Evolutionary conservation across 2,329 filamentous ascomycete species (phyloP).

Genomic region (Juglanconis oblonga): DNA sequence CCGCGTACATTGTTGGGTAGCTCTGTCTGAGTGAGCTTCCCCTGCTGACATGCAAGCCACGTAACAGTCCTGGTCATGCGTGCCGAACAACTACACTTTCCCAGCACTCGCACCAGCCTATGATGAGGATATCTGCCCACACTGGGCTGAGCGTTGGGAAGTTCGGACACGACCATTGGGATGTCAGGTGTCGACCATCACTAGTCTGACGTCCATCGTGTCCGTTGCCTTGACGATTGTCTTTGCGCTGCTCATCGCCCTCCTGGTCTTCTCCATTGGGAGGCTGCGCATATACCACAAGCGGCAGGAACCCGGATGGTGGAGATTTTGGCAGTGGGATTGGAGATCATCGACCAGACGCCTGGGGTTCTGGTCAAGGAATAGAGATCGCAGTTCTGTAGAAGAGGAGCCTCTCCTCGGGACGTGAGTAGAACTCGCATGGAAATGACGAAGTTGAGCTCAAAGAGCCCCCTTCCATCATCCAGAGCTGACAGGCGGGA

Average conservation of each 20-base stretch:
- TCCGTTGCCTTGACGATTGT: constrained; percentile 31
- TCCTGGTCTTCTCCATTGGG: constrained; percentile 17
- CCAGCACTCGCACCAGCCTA: constrained; percentile 49
- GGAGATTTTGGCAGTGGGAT: constrained; percentile 20
- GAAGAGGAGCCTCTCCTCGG: constrained; percentile 24
- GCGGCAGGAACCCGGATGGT: constrained; percentile 20
- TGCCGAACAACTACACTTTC: constrained; percentile 46
- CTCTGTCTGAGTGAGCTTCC: not conserved
- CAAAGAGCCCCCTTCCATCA: constrained; percentile 35
- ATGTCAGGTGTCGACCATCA: constrained; percentile 41
- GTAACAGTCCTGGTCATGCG: constrained; percentile 49
- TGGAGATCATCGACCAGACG: not conserved
- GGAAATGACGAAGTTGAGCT: not conserved
- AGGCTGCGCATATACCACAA: constrained; percentile 14
- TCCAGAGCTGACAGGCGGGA: constrained; percentile 84
- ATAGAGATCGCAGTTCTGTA: not conserved
- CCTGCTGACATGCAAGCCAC: constrained; percentile 6
- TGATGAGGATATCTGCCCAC: constrained; percentile 49
- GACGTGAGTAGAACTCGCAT: constrained; percentile 8
- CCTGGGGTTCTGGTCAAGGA: not conserved
- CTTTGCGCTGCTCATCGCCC: constrained; percentile 23
- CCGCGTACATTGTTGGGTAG: constrained; percentile 19
- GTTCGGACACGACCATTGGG: constrained; percentile 36
- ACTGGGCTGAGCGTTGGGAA: constrained; percentile 46
- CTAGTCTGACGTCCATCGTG: constrained; percentile 33